Evolutionary conservation across 305 asterid species (phyloP), one percentile per base, ranked within the genome.

Genomic region (Fraxinus dipetala): DNA sequence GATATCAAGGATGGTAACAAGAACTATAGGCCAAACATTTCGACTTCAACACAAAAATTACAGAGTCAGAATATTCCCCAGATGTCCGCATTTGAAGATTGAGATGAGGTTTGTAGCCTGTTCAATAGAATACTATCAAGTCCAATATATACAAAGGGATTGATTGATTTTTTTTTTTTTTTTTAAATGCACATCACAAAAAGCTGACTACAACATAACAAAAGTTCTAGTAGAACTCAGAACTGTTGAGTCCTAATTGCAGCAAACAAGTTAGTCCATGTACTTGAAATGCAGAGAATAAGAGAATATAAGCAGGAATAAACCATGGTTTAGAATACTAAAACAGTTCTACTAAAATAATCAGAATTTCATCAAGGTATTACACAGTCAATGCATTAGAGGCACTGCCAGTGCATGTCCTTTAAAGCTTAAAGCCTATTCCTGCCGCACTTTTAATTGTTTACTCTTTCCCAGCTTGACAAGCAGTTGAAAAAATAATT

Each of bases 101-200:
- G 98, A 8, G 73, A 63, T 10, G 35, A 65, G 34, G 16, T 26
- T 65, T 65, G 16, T 26, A 10, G 73, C 34, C 35, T 65, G 35
- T 65, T 65, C 34, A 2, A 14, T 65, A 24, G 72, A 24, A 89
- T 63, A 30, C 72, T 63, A 26, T 16, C 65, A 54, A 54, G 65
- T 54, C 9, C 65, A 54, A 5, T n/a, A 18, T 54, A 5, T 54
- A 54, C 26, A 54, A 54, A 54, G 56, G 65, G 65, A 54, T n/a
- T 54, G 24, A 16, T n/a, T 94, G 18, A 4, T 51, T 11, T 0
- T 54, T 22, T 61, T 22, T 9, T 61, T 32, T 32, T 32, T 32
- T 32, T 32, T 31, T 31, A 31, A 26, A 63, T 63, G 72, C 72
- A 63, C 72, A 63, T 8, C 72, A 6, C 13, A 22, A 24, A 54